Conservation (phyloP, 2,329 filamentous ascomycete genomes). For the Hortaea sp. region DNA sequence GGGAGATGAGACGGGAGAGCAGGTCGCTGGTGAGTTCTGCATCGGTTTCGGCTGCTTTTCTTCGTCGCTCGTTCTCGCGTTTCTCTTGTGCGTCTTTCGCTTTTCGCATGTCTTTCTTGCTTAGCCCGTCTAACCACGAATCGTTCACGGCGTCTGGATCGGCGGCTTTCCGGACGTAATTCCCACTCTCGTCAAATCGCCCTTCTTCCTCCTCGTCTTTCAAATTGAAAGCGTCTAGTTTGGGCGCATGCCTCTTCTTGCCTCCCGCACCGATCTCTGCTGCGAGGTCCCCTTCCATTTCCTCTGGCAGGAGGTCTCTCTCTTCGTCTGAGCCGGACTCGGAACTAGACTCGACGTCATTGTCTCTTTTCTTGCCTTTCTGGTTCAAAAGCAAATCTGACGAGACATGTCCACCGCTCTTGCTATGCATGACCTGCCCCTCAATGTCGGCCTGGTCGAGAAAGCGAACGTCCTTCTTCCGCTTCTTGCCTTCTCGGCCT, state of each 20-base stretch:
- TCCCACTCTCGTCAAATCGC: conserved; percentile 79
- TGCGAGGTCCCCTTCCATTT: conserved; percentile 59
- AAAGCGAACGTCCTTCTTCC: conserved; percentile 54
- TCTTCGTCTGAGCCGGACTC: conserved; percentile 42
- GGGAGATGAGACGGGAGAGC: conserved; percentile 59
- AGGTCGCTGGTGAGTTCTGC: conserved; percentile 62
- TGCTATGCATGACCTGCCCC: conserved; percentile 66
- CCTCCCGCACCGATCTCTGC: conserved; percentile 84
- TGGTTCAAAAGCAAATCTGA: conserved; percentile 52
- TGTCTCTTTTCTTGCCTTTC: conserved; percentile 33
- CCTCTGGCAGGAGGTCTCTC: conserved; percentile 51
- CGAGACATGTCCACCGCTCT: conserved; percentile 58
- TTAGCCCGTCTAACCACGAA: conserved; percentile 82
- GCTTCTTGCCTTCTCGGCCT: conserved; percentile 46
- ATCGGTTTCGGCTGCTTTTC: conserved; percentile 65
- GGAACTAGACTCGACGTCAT: conserved; percentile 12
- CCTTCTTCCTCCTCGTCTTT: conserved; percentile 83
- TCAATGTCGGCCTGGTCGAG: conserved; percentile 57
- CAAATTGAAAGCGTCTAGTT: conserved; percentile 95
- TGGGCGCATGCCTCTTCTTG: conserved; percentile 85
- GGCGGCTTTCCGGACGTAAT: conserved; percentile 78
- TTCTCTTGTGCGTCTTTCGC: conserved; percentile 82
- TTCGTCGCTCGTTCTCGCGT: conserved; percentile 65
- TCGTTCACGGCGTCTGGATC: conserved; percentile 90
- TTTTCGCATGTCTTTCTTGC: conserved; percentile 84